Base-by-base conservation (phyloP, 2,329 filamentous ascomycete genomes). In the Pyricularia sp. region DNA sequence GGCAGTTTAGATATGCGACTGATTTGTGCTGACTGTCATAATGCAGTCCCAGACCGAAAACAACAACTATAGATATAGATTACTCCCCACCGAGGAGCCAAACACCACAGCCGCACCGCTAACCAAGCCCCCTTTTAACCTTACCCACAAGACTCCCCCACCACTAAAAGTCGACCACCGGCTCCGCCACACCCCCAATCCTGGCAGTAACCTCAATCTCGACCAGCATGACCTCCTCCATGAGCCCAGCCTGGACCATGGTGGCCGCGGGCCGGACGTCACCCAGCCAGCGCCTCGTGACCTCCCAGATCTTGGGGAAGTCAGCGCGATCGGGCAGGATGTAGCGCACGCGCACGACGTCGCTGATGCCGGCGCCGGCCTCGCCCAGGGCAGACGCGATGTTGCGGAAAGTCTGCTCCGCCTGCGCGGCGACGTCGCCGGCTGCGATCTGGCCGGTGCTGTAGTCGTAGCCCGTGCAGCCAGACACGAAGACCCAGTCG, bases 401-500 rank as follows among this genome's bases (percentile, higher is more conserved):
- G 74, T 85, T 86, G 65, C 69, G 70, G 70, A 86, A 77, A 20
- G 78, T 79, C 73, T 86, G 84, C 70, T 85, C 81, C 0, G 84
- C 75, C 74, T 86, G 84, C 71, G 80, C 80, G 23, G 75, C 78
- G 17, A 85, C 79, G 69, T 81, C 77, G 25, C 74, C 58, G 0
- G 82, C 82, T 23, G 30, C 31, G 68, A 86, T 82, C 26, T 73
- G 69, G 20, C 81, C 80, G 0, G 82, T 84, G 20, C 76, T 72
- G 73, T 86, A 85, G 74, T 86, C 77, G 75, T 86, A 86, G 83
- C 84, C 84, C 2, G 84, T 86, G 55, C 83, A 86, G 0, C 84
- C 84, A 2, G 84, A 85, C 4, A 86, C 83, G 69, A 85, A 81
- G 12, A 86, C 76, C 78, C 81, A 83, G 67, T 83, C 82, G 12